Percentiles rank a stretch among this genome's conserved stretches.
Evolutionary conservation across 352 stramenopile species (phyloP).

Genomic region (Aphanomyces astaci): DNA sequence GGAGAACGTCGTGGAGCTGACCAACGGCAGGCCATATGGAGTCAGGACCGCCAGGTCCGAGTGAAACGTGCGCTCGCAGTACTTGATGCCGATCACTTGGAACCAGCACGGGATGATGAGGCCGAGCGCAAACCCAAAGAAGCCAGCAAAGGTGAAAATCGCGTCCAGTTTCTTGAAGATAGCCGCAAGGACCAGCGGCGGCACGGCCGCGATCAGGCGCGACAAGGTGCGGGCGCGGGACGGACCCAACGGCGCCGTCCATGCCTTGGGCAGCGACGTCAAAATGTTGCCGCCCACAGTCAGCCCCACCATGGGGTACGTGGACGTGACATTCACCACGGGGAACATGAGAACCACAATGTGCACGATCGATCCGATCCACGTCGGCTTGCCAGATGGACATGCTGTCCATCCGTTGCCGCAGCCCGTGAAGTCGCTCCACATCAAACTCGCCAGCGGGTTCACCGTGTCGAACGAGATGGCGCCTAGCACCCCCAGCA

Average conservation of each 20-base stretch:
- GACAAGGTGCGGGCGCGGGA: slow-evolving; percentile 43
- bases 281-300: slow-evolving; percentile 82
- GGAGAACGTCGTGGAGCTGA: slow-evolving; percentile 62
- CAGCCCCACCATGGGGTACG: slow-evolving; percentile 77
- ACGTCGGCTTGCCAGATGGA: slow-evolving; percentile 24
- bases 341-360: slow-evolving; percentile 77
- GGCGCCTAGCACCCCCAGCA: slow-evolving; percentile 62
- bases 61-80: slow-evolving; percentile 65
- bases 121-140: slow-evolving; percentile 72
- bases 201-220: slow-evolving; percentile 51
- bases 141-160: slow-evolving; percentile 67
- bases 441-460: slow-evolving; percentile 70
- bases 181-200: slow-evolving; percentile 62
- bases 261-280: slow-evolving; percentile 60
- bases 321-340: slow-evolving; percentile 75
- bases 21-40: slow-evolving; percentile 49
- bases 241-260: slow-evolving; percentile 47
- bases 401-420: slow-evolving; percentile 68
- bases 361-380: slow-evolving; percentile 52
- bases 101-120: slow-evolving; percentile 79
- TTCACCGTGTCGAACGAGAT: slow-evolving; percentile 75
- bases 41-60: slow-evolving; percentile 60
- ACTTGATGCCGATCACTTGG: slow-evolving; percentile 71
- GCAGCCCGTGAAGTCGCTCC: slow-evolving; percentile 68
- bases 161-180: slow-evolving; percentile 84